These are phyloP conservation scores for Nicotiana paniculata DNA, from an alignment of 257 asterid species.

Conservation along the genomic window DNA sequence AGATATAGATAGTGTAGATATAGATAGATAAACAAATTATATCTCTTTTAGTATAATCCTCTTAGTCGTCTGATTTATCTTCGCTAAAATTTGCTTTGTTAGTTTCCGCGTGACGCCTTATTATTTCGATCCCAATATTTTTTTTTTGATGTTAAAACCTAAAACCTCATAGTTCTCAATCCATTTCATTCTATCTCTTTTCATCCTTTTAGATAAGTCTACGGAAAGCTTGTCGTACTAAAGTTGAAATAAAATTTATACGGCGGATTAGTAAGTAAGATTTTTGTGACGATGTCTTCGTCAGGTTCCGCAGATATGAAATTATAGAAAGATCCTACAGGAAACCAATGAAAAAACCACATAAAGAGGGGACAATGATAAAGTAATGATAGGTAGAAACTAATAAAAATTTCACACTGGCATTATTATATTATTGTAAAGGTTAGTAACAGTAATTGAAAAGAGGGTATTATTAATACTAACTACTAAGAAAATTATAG, in stretches of 20 bases:
- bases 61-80: too few relatives aligned
- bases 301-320: not conserved
- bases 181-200: too few relatives aligned
- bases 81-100: too few relatives aligned
- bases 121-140: too few relatives aligned
- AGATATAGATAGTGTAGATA: too few relatives aligned
- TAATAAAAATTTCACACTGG: not conserved
- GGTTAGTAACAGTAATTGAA: not conserved
- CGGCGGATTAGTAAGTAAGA: not conserved
- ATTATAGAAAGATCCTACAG: not conserved
- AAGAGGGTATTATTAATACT: not conserved
- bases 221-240: not conserved
- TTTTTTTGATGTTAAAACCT: too few relatives aligned
- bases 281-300: not conserved
- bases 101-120: accelerated
- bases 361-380: conserved; percentile 16
- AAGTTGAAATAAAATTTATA: not conserved
- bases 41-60: too few relatives aligned
- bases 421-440: not conserved
- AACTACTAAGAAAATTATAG: not conserved
- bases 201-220: not conserved
- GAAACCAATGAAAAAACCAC: conserved; percentile 15
- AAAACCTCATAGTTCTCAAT: too few relatives aligned
- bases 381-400: not conserved
- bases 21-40: too few relatives aligned